These are phyloP conservation scores for Blastocystis sp. DNA, from an alignment of 352 stramenopile species.

Conservation along the genomic window DNA sequence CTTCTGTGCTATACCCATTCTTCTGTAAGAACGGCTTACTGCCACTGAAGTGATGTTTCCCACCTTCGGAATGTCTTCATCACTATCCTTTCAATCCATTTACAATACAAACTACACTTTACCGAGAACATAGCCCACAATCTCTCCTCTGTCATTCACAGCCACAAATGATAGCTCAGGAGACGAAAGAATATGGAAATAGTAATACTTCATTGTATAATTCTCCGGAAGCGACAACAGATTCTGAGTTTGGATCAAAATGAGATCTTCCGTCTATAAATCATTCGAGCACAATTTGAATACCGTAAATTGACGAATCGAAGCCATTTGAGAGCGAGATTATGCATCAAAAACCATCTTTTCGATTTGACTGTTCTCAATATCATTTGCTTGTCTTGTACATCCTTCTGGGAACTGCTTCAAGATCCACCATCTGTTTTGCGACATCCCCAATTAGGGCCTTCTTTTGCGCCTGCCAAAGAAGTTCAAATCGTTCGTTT, in stretches of 20 bases:
- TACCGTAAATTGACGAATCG: constrained; percentile 40
- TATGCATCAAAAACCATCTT: not conserved
- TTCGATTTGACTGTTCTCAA: not conserved
- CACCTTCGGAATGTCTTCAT: constrained; percentile 58
- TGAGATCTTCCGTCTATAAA: constrained; percentile 80
- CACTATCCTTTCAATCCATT: constrained; percentile 47
- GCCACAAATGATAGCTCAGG: constrained; percentile 95
- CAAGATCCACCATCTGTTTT: too few relatives aligned
- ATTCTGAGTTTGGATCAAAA: constrained; percentile 97
- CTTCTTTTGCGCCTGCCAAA: too few relatives aligned
- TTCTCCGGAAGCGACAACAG: constrained; percentile 99
- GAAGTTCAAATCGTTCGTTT: too few relatives aligned
- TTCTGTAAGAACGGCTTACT: constrained; percentile 89
- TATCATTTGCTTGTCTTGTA: not conserved
- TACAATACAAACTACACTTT: constrained; percentile 83
- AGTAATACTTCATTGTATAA: constrained; percentile 99
- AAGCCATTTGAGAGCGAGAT: not conserved
- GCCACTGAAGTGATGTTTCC: constrained; percentile 97
- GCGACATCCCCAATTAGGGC: too few relatives aligned
- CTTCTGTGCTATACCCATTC: constrained; percentile 91
- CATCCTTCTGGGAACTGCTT: too few relatives aligned
- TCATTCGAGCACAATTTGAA: not conserved
- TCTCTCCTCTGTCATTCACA: constrained; percentile 89
- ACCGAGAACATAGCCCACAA: constrained; percentile 97
- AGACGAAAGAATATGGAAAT: constrained; percentile 97